Base-by-base conservation (phyloP, 495 filamentous ascomycete genomes). In the Lasiosphaeriaceae sp. region DNA sequence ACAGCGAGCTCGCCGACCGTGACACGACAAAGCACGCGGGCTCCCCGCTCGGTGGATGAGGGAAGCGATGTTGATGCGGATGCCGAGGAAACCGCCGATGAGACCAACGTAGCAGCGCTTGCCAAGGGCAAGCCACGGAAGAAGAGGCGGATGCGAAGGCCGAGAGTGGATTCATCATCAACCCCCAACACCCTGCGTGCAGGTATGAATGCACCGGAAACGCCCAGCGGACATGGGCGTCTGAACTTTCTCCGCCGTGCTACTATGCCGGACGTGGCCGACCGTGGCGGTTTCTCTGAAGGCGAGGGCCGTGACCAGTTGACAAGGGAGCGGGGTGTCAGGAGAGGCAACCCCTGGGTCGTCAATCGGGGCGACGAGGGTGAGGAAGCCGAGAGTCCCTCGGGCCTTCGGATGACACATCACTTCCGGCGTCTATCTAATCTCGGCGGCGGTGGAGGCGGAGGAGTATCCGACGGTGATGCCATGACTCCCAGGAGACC, bases 271-370 rank as follows among this genome's bases (percentile, higher is more conserved):
- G 89, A 92, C 59, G 74, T 85, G 49, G 77, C 81, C 2, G 83
- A 92, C 45, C 83, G 81, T 23, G 82, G 86, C 35, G 89, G 86
- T 19, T 74, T 93, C 7, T 97, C 92, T 16, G 92, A 97, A 66
- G 92, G 92, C 55, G 92, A 96, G 67, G 91, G 91, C 26, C 85
- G 90, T 19, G 85, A 93, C 55, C 79, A 86, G 37, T 71, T 96
- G 6, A 71, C 82, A 16, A 55, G 55, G 77, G 77, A 64, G 63
- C 78, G 81, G 60, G 84, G 49, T 70, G 82, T 56, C 77, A 78
- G 65, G 66, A 76, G 59, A 75, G 87, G 64, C 74, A 83, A 20
- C 62, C 84, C 60, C 71, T 82, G 64, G 86, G 85, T 69, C 41
- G 54, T 66, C 12, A 55, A 48, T 20, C 65, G 66, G 14, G 43